phyloP scores from a whole-genome alignment of 2,329 filamentous ascomycete genomes.

The Cladophialophora carrionii region DNA sequence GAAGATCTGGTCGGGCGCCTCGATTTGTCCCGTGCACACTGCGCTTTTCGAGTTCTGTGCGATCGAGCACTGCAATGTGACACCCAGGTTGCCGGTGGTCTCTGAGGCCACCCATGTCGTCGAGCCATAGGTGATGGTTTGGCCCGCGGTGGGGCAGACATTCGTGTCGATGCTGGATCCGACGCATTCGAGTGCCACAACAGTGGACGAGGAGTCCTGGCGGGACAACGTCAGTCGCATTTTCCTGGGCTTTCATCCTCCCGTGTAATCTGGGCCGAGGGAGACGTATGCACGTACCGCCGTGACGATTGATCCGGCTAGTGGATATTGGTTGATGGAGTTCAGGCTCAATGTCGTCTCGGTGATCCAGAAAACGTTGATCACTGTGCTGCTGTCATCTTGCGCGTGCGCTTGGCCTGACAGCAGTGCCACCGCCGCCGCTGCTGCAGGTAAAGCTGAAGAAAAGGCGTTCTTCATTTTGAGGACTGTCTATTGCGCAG shows the following conservation, averaged over 20 bases:
- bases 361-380: constrained; percentile 11
- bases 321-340: constrained; percentile 1
- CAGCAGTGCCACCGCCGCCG: constrained; percentile 3
- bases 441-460: not conserved
- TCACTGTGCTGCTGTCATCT: not conserved
- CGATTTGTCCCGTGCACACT: not conserved
- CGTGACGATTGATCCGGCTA: constrained; percentile 4
- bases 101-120: constrained; percentile 7
- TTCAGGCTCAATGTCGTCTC: constrained; percentile 6
- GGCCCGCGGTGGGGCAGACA: constrained; percentile 1
- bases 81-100: not conserved
- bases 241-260: not conserved
- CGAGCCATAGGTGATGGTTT: constrained; percentile 11
- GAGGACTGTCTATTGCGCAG: not conserved
- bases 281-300: constrained; percentile 3
- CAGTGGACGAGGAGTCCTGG: constrained; percentile 10
- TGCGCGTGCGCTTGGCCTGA: constrained; percentile 1
- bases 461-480: constrained; percentile 9
- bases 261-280: not conserved
- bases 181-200: constrained; percentile 8
- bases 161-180: constrained; percentile 5
- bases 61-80: constrained; percentile 6
- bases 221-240: constrained; percentile 1
- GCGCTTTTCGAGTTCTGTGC: constrained; percentile 9
- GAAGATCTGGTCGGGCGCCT: constrained; percentile 5